A percentile compares a stretch with the other conserved stretches of the same genome.
Evolutionary conservation across 176 grass and related monocot species (phyloP).

Genomic region (Paspalum vaginatum): DNA sequence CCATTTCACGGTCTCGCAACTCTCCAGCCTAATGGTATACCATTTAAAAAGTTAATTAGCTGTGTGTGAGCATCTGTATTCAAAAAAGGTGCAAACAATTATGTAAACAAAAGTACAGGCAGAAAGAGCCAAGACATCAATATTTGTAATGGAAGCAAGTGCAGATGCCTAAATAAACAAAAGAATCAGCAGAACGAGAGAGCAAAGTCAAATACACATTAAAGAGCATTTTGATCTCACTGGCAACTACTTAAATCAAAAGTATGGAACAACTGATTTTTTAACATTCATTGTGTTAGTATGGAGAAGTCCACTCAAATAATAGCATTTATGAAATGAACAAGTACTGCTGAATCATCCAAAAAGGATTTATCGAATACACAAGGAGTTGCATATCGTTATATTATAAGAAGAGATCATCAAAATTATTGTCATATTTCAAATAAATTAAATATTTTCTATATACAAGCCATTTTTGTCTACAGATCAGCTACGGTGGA

Average conservation of each 20-base stretch:
- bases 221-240: neutral
- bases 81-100: slow-evolving; percentile 13
- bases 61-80: neutral
- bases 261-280: neutral
- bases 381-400: too few species aligned
- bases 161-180: slow-evolving; percentile 21
- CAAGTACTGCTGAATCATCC: slow-evolving; percentile 23
- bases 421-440: slow-evolving; percentile 22
- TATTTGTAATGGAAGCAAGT: neutral
- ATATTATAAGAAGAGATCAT: too few species aligned
- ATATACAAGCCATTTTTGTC: neutral
- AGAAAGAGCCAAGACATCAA: neutral
- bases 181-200: neutral
- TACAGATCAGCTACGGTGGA: neutral
- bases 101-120: too few species aligned
- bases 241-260: slow-evolving; percentile 11
- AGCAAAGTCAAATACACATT: neutral
- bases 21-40: slow-evolving; percentile 68
- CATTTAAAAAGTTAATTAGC: slow-evolving; percentile 16
- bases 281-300: neutral
- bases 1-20: slow-evolving; percentile 82
- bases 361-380: too few species aligned
- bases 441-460: slow-evolving; percentile 8
- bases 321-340: slow-evolving; percentile 9
- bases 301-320: slow-evolving; percentile 2